Base-by-base conservation (phyloP, 495 filamentous ascomycete genomes). In the Podospora bellae-mahoneyi region DNA sequence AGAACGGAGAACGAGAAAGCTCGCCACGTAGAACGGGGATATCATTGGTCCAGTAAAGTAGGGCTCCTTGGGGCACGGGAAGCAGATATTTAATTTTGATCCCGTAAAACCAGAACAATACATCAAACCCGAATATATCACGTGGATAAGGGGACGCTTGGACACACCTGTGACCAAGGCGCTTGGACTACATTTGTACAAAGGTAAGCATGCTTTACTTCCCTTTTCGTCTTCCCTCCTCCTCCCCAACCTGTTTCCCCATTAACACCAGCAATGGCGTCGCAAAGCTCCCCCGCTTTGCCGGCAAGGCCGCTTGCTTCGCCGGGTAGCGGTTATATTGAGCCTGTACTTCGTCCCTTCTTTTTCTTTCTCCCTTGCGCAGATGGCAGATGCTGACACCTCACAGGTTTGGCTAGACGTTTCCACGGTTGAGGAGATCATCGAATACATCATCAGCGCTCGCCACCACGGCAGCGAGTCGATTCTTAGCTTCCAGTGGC, bases 401-500 rank as follows among this genome's bases (percentile, higher is more conserved):
- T 56, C 48, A 27, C 23, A 65, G 64, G 56, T 65, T 65, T 68
- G 2, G 19, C 27, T 65, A 5, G 56, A 65, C 20, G 32, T 63
- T 64, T 68, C 26, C 63, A 59, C 57, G 62, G 27, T 65, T 39
- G 63, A 69, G 9, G 48, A 69, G 48, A 62, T 69, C 67, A 9
- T 62, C 59, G 10, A 65, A 19, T 30, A 53, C 63, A 69, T 69
- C 26, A 59, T 62, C 10, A 60, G 28, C 67, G 32, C 63, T 27
- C 67, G 62, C 58, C 63, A 59, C 26, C 5, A 19, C 27, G 67
- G 58, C 30, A 69, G 23, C 26, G 63, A 69, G 58, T 62, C 63
- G 44, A 65, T 62, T 48, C 15, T 69, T 48, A 57, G 58, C 63
- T 64, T 69, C 61, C 67, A 64, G 44, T 65, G 63, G 27, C 57